These are phyloP conservation scores for Lodderomyces margitis DNA, from an alignment of 1,139 yeast genomes.

Conservation along the genomic window DNA sequence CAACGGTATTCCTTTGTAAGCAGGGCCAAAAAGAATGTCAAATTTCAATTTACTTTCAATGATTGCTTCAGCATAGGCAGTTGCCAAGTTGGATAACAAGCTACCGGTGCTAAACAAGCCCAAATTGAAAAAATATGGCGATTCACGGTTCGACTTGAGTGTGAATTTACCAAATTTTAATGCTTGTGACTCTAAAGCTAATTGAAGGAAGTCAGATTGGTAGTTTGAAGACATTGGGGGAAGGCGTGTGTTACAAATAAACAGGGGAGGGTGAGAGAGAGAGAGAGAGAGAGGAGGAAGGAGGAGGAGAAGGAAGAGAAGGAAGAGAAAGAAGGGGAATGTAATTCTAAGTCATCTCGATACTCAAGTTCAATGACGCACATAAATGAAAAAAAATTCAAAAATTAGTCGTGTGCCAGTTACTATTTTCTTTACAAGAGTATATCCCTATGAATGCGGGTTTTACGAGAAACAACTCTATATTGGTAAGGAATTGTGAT, in stretches of 20 bases:
- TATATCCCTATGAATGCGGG: no score
- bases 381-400: not conserved
- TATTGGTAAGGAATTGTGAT: no score
- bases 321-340: conserved; percentile 4
- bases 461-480: no score
- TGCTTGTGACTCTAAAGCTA: conserved; percentile 79
- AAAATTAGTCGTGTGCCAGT: not conserved
- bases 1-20: conserved; percentile 94
- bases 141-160: conserved; percentile 83
- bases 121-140: conserved; percentile 96
- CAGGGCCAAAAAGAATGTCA: conserved; percentile 94
- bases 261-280: conserved; percentile 11
- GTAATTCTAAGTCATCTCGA: no score
- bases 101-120: conserved; percentile 85
- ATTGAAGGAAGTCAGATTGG: conserved; percentile 69
- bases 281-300: conserved; percentile 11
- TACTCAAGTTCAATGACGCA: not conserved
- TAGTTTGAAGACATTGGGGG: conserved; percentile 33
- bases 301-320: not conserved
- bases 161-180: conserved; percentile 86
- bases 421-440: no score
- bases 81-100: conserved; percentile 73
- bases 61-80: conserved; percentile 86
- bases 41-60: conserved; percentile 77
- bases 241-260: conserved; percentile 6